These are phyloP conservation scores for Jaltomata sinuosa DNA, from an alignment of 257 asterid genomes.

Conservation along the genomic window DNA sequence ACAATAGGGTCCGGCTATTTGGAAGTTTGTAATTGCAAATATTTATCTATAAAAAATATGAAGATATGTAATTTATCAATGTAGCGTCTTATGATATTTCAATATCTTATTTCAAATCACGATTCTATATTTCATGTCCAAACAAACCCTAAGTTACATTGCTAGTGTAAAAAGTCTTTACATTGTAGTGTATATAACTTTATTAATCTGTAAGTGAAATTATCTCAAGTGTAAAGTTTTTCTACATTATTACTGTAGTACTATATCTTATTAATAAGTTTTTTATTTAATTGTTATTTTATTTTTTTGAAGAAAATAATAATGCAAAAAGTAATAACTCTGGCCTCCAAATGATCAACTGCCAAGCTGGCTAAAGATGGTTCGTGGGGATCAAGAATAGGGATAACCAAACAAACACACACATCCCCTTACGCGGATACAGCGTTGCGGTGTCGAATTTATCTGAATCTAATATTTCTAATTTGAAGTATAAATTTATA, in stretches of 20 bases:
- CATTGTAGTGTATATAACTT: neutral
- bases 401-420: constrained; percentile 10
- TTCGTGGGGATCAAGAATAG: constrained; percentile 7
- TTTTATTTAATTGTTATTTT: neutral
- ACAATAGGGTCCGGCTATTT: too few species aligned
- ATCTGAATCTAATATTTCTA: neutral
- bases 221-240: neutral
- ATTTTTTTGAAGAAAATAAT: neutral
- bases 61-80: too few species aligned
- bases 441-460: neutral
- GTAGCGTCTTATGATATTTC: too few species aligned
- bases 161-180: neutral
- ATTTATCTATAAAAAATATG: too few species aligned
- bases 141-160: too few species aligned
- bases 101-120: too few species aligned
- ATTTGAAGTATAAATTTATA: neutral
- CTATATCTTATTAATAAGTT: neutral
- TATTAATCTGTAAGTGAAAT: neutral
- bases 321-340: constrained; percentile 19
- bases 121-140: too few species aligned
- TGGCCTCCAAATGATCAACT: constrained; percentile 15
- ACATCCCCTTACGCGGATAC: neutral
- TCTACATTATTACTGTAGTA: neutral
- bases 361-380: constrained; percentile 46
- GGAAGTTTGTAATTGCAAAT: too few species aligned